Evolutionary conservation across 192 early-diverging fungal genomes (phyloP), one percentile per base, ranked within the genome.

Genomic region (Endogone sp.): DNA sequence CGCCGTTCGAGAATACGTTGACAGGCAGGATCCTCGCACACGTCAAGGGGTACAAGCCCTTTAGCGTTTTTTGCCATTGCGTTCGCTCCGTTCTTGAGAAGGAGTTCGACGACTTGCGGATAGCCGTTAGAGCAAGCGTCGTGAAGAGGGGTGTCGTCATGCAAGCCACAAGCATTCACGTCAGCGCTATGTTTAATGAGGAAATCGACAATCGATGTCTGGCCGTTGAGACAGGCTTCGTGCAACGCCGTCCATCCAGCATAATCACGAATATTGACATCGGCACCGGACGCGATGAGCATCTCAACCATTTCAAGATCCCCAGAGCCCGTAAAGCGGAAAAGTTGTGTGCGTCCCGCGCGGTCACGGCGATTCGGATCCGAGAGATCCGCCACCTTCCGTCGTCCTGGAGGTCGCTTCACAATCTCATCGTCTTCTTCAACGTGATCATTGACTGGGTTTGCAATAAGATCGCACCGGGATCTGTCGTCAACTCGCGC

Each of bases 171-270:
- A 2, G 81, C 84, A 37, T 82, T 78, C 57, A 84, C 81, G 4
- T 83, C 78, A 2, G 84, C 89, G 3, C 88, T 86, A 26, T 79
- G 83, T 16, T 86, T 77, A 23, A 85, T 80, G 10, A 85, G 67
- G 57, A 79, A 79, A 60, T 79, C 73, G 54, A 78, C 84, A 29
- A 85, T 71, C 23, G 75, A 72, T 3, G 66, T 77, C 55, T 87
- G 79, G 3, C 84, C 84, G 56, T 76, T 78, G 24, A 82, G 71
- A 28, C 82, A 82, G 30, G 86, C 86, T 68, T 87, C 86, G 49
- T 87, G 86, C 57, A 87, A 65, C 11, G 86, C 81, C 22, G 82
- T 86, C 89, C 89, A 89, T 4, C 86, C 86, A 29, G 86, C 86
- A 55, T 88, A 82, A 60, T 88, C 87, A 49, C 83, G 82, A 56